phyloP scores from a whole-genome alignment of 495 filamentous ascomycete genomes.

The Penicillium chermesinum region DNA sequence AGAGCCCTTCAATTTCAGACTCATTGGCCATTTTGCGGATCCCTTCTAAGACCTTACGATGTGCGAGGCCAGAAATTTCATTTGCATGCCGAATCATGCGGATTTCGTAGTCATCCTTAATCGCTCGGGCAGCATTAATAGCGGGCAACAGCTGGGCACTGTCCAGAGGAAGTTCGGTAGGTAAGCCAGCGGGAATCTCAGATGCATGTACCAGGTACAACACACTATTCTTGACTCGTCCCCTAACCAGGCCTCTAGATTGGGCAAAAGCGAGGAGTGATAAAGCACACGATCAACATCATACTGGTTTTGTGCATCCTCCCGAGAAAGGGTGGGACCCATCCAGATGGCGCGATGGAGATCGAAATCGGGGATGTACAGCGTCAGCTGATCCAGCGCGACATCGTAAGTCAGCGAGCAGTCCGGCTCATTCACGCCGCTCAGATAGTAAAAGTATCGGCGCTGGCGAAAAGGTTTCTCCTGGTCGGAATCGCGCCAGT shows the following conservation, averaged over 20 bases:
- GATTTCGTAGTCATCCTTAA: slow-evolving; percentile 80
- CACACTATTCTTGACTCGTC: slow-evolving; percentile 41
- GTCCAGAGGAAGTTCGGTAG: slow-evolving; percentile 46
- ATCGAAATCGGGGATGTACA: slow-evolving; percentile 91
- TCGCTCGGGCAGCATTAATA: slow-evolving; percentile 65
- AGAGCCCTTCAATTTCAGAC: slow-evolving; percentile 74
- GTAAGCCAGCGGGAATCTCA: slow-evolving; percentile 41
- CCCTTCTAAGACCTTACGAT: slow-evolving; percentile 58
- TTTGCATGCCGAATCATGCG: slow-evolving; percentile 74
- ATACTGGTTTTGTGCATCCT: slow-evolving; percentile 65
- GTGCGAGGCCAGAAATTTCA: slow-evolving; percentile 66
- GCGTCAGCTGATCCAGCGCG: slow-evolving; percentile 60
- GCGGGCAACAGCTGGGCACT: slow-evolving; percentile 50
- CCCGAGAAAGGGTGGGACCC: slow-evolving; percentile 71
- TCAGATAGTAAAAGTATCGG: slow-evolving; percentile 90
- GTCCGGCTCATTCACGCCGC: slow-evolving; percentile 76
- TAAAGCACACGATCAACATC: slow-evolving; percentile 75
- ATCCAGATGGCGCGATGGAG: slow-evolving; percentile 88
- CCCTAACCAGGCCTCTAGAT: slow-evolving; percentile 57
- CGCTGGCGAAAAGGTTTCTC: slow-evolving; percentile 74
- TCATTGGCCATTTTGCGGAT: slow-evolving; percentile 65
- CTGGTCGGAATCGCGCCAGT: slow-evolving; percentile 78
- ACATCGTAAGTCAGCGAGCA: slow-evolving; percentile 83
- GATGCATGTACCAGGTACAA: slow-evolving; percentile 37
- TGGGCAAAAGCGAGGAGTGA: slow-evolving; percentile 57